Evolutionary conservation across 2,329 filamentous ascomycete species (phyloP), one percentile per base, ranked within the genome.

Genomic region (Sphaerulina musiva): DNA sequence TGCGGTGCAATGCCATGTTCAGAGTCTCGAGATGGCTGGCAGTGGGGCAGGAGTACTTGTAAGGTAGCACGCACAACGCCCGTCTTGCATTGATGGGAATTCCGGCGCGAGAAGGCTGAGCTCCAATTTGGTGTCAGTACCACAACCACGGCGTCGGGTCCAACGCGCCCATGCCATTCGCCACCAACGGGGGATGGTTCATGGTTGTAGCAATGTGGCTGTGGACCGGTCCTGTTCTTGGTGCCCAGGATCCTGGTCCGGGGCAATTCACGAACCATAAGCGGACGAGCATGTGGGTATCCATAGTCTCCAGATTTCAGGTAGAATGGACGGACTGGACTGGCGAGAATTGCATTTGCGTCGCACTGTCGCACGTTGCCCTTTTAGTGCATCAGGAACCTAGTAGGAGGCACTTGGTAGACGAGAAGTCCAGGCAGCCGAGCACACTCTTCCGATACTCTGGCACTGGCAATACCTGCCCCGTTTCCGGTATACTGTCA

Each of bases 51-150:
- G 17, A 11, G 31, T 44, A 43, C 39, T 44, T 44, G 40, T 51
- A 44, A 11, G 40, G 40, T 42, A 42, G 40, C 20, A 36, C 34
- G 7, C 34, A 36, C 9, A 36, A 4, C 4, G 26, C 26, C 34
- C 9, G 34, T 36, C 34, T 36, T 36, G 34, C 34, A 36, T 36
- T 36, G 34, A 36, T 36, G 34, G 34, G 9, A 36, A 36, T 10
- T 3, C 14, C 9, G 34, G 9, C 34, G 34, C 34, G 34, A 42
- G n/a, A 42, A 42, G 40, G 40, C 14, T 42, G 40, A 17, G 36
- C 38, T 48, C 36, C 40, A 42, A 49, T 41, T 49, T 40, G 36
- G 38, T 20, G 20, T 17, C 47, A 49, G 47, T 12, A 29, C 47
- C 47, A 36, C 36, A 40, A 14, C 47, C 47, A 42, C 20, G 47